Base-by-base conservation (phyloP, 495 filamentous ascomycete genomes). In the Sporormia fimetaria region DNA sequence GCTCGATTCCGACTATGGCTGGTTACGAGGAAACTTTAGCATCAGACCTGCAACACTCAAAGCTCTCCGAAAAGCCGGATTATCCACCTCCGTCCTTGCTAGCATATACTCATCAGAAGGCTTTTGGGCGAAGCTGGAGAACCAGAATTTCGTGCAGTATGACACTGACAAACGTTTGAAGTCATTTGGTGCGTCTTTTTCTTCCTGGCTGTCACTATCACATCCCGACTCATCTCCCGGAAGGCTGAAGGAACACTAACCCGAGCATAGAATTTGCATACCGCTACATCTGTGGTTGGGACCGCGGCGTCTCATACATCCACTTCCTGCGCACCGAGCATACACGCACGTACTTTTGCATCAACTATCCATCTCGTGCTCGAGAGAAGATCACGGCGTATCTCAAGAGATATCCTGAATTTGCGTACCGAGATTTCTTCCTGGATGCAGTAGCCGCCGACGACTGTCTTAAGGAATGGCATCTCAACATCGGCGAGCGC, bases 41-140 rank as follows among this genome's bases (percentile, higher is more conserved):
- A 10, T 49, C 18, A 14, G 5, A 2, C 45, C 16, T 2, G 6
- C 9, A 14, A 22, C 15, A 4, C 2, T 49, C 1, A 10, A 37
- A 5, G 21, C n/a, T n/a, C 39, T 49, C 5, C 29, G 23, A 15
- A 16, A 16, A 23, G 45, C 38, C 10, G 45, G 45, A 11, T 22
- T 49, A 3, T 42, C 45, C 1, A 14, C 2, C 18, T n/a, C 21
- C 1, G 26, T 43, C 17, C 12, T 49, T 2, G 6, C 11, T 12
- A 8, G 3, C 11, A 43, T 49, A 15, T 49, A 31, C 26, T n/a
- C 15, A 2, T 9, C 24, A 2, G 28, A 38, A 17, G 38, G 31
- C 9, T 5, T 1, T 1, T 49, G 45, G 45, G 32, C 39, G 11
- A 49, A 49, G 16, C 42, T 49, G 45, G 37, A 39, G 18, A 42